Percentiles rank a stretch among this genome's conserved stretches.
phyloP scores from a whole-genome alignment of 441 rosid genomes.

The Adansonia gregorii region DNA sequence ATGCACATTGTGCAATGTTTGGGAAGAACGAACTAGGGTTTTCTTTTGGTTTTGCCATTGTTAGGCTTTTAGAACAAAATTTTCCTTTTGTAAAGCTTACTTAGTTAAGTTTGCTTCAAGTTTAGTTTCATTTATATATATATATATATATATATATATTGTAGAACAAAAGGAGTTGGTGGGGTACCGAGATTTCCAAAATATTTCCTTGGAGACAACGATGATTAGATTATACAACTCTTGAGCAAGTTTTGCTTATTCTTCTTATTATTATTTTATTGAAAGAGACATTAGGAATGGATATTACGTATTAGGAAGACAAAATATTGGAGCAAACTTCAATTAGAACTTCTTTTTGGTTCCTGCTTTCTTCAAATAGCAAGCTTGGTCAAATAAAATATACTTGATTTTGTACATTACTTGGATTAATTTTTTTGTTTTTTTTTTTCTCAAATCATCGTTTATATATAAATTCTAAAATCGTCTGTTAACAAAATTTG shows the following conservation, averaged over 20 bases:
- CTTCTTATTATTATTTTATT: too few relatives aligned
- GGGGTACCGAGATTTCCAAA: constrained; percentile 31
- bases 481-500: background rate
- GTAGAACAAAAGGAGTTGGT: constrained; percentile 3
- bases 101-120: background rate
- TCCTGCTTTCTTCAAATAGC: background rate
- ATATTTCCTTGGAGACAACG: constrained; percentile 12
- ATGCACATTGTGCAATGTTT: constrained; percentile 40
- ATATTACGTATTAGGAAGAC: background rate
- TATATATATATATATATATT: background rate
- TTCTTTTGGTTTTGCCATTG: constrained; percentile 8
- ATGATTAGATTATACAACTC: background rate
- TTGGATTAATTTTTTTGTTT: background rate
- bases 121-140: background rate
- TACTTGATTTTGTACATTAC: background rate
- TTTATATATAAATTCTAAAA: too few relatives aligned
- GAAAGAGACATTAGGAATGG: too few relatives aligned
- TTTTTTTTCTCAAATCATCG: background rate
- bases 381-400: background rate
- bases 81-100: background rate
- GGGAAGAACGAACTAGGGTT: constrained; percentile 28
- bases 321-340: background rate
- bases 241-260: background rate
- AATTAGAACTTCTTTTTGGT: background rate
- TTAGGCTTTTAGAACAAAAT: background rate